Base-by-base conservation (phyloP, 495 filamentous ascomycete genomes). In the Aspergillus homomorphus region DNA sequence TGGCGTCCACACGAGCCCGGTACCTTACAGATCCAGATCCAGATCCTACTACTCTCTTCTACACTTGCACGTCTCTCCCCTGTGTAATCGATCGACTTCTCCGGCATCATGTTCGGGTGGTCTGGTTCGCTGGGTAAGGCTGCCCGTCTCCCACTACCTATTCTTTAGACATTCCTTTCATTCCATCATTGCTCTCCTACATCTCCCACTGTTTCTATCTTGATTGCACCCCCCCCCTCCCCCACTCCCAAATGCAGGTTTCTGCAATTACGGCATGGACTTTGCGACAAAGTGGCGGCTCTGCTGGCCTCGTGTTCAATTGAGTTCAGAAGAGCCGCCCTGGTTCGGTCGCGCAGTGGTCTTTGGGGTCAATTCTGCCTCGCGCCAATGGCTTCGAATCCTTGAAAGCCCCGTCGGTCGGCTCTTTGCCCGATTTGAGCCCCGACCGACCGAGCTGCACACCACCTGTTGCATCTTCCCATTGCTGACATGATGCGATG, bases 71-170 rank as follows among this genome's bases (percentile, higher is more conserved):
- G 18, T 49, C 56, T 30, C 43, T 19, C 21, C 43, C 30, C 50
- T 59, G 59, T 54, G 53, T 48, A 52, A 56, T 30, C 44, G 18
- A 24, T 38, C 38, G 41, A 26, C 21, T 42, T 20, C 24, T 45
- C 45, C n/a, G 28, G 44, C 57, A 68, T 49, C 18, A 75, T 76
- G 73, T 76, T 76, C 55, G 73, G 73, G 58, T 76, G 73, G 73
- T 63, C 66, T 57, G 61, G 66, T 62, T 67, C 64, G 43, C 60
- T 74, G 58, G 67, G 73, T 75, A 67, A 69, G 71, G 51, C 15
- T 59, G 33, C 33, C 33, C 33, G 12, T 38, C 15, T 38, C 12
- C 33, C 33, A 38, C 33, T 12, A n/a, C n/a, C n/a, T n/a, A 38
- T 38, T 38, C 33, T 38, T 38, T 38, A 12, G 12, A 38, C 12